phyloP scores from a whole-genome alignment of 257 asterid genomes.

The Solanum pennellii region DNA sequence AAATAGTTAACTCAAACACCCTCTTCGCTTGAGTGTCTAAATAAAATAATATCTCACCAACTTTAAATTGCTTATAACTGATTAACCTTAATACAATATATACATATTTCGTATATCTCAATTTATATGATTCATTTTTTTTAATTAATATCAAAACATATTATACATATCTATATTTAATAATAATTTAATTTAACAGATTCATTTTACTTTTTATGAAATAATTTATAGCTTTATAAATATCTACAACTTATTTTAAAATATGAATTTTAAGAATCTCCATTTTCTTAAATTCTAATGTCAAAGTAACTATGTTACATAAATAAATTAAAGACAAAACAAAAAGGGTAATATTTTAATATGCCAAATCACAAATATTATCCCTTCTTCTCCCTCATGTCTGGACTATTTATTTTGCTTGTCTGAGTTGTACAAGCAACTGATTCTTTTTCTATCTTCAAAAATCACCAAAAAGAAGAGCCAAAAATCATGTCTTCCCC shows the following conservation, averaged over 20 bases:
- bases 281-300: too few relatives aligned
- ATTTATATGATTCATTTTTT: too few relatives aligned
- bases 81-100: too few relatives aligned
- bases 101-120: fast-evolving
- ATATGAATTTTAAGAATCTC: too few relatives aligned
- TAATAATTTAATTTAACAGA: too few relatives aligned
- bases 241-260: too few relatives aligned
- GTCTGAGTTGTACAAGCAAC: slow-evolving; percentile 3
- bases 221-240: too few relatives aligned
- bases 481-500: slow-evolving; percentile 79
- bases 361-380: neutral
- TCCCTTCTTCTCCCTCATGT: neutral
- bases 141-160: fast-evolving
- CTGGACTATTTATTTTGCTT: neutral
- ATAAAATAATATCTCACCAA: too few relatives aligned
- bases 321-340: too few relatives aligned
- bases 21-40: neutral
- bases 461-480: neutral
- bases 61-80: too few relatives aligned
- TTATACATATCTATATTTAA: too few relatives aligned
- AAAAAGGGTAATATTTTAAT: neutral
- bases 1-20: neutral
- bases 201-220: too few relatives aligned
- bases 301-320: neutral
- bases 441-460: neutral